Evolutionary conservation across 495 filamentous ascomycete species (phyloP), one percentile per base, ranked within the genome.

Genomic region (Tuber indicum): DNA sequence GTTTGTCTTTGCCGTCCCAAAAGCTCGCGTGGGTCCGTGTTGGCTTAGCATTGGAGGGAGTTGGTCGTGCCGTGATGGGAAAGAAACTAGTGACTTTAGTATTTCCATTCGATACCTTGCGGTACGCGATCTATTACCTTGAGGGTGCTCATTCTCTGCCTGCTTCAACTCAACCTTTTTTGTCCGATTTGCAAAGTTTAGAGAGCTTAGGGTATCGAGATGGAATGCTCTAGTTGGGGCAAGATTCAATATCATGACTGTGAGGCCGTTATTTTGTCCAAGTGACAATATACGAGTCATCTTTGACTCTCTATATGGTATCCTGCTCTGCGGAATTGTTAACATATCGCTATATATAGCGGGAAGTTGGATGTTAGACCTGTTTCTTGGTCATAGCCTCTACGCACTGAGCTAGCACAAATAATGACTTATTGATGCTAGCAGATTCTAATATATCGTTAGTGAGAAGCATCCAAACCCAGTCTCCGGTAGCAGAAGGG

Each of bases 381-480:
- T 87, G 79, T 82, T 92, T 92, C 82, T 90, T 91, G 75, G 88
- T 89, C 79, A 99, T 99, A 21, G 96, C 96, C 85, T 99, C 96
- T 70, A 98, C 94, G 81, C 96, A 99, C 83, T 98, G 94, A 39
- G 93, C 93, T 44, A 99, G 86, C 45, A 97, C 94, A 81, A 99
- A 99, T 17, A 99, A 87, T 78, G 91, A 94, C 86, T 98, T 99
- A 87, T 99, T 99, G 87, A 99, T 99, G 83, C 93, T 96, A 3
- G 94, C 93, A n/a, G 94, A 97, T 84, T 99, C 96, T 3, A 96
- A 88, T 42, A 26, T 46, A 41, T 32, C 58, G 58, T 66, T 36
- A 66, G 47, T 74, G 46, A 71, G 47, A 17, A 23, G 21, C 47
- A 46, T 41, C 21, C 39, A 32, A 46, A 17, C 39, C n/a, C n/a